Evolutionary conservation across 2,329 filamentous ascomycete species (phyloP).

Genomic region (Peltaster fructicola): DNA sequence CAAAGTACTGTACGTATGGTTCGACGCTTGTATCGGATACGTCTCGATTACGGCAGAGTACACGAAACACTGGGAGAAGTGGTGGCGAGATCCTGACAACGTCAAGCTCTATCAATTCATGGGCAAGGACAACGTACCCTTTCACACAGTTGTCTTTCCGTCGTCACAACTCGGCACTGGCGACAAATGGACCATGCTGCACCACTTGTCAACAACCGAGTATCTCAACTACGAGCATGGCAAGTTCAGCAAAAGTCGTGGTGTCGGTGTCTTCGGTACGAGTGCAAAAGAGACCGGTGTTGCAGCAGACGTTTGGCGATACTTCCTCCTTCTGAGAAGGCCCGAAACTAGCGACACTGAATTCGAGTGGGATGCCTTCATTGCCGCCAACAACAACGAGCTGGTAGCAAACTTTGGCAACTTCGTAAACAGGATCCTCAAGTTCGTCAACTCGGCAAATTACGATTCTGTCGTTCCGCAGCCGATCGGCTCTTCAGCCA

Average conservation of each 20-base stretch:
- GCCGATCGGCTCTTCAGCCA: slow-evolving; percentile 5
- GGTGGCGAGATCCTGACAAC: slow-evolving; percentile 82
- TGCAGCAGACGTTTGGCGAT: slow-evolving; percentile 76
- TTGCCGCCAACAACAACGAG: slow-evolving; percentile 73
- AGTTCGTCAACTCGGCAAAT: slow-evolving; percentile 53
- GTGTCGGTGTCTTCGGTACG: slow-evolving; percentile 80
- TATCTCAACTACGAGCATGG: slow-evolving; percentile 77
- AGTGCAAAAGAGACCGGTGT: slow-evolving; percentile 76
- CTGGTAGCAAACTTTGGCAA: slow-evolving; percentile 57
- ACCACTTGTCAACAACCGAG: slow-evolving; percentile 78
- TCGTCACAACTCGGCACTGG: slow-evolving; percentile 68
- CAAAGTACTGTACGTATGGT: slow-evolving; percentile 86
- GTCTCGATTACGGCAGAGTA: slow-evolving; percentile 89
- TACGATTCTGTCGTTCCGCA: slow-evolving; percentile 50
- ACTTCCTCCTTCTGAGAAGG: slow-evolving; percentile 70
- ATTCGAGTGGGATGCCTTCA: slow-evolving; percentile 77
- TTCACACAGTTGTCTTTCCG: slow-evolving; percentile 86
- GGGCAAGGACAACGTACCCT: slow-evolving; percentile 79
- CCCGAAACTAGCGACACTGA: slow-evolving; percentile 77
- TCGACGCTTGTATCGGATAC: slow-evolving; percentile 86
- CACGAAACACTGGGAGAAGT: slow-evolving; percentile 76
- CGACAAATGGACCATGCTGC: slow-evolving; percentile 76
- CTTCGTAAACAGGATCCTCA: slow-evolving; percentile 41
- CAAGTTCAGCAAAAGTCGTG: slow-evolving; percentile 85
- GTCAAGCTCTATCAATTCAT: slow-evolving; percentile 89